phyloP scores from a whole-genome alignment of 768 basidiomycete genomes.

The Trametes maxima region DNA sequence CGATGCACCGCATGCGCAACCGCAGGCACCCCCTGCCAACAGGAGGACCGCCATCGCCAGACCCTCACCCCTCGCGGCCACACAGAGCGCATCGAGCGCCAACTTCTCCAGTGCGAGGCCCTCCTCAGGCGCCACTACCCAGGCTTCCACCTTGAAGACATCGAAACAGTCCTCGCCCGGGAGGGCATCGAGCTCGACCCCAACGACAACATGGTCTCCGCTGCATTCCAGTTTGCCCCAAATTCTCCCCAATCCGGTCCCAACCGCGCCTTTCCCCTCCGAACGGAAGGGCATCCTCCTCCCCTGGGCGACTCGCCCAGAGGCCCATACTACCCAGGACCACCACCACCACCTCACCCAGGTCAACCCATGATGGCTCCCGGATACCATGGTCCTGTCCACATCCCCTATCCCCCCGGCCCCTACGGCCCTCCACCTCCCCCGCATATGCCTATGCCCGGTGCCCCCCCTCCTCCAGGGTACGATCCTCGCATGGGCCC shows the following conservation, averaged over 20 bases:
- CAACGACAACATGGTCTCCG: slow-evolving; percentile 20
- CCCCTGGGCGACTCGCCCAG: slow-evolving; percentile 34
- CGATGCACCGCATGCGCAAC: slow-evolving; percentile 84
- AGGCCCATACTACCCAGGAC: slow-evolving; percentile 33
- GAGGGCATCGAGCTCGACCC: slow-evolving; percentile 62
- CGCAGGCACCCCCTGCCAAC: slow-evolving; percentile 78
- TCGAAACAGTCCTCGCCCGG: slow-evolving; percentile 65
- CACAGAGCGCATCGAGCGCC: slow-evolving; percentile 79
- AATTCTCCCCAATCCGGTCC: slow-evolving; percentile 25
- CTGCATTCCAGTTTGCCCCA: slow-evolving; percentile 34
- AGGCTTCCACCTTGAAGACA: slow-evolving; percentile 62
- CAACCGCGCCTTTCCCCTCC: slow-evolving; percentile 28
- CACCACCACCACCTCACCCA: slow-evolving; percentile 35
- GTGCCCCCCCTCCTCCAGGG: slow-evolving; percentile 38
- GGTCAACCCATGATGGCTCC: slow-evolving; percentile 43
- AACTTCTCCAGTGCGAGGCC: slow-evolving; percentile 76
- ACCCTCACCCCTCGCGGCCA: slow-evolving; percentile 84
- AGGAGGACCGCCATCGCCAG: slow-evolving; percentile 87
- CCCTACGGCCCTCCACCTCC: slow-evolving; percentile 42
- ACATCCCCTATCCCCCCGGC: slow-evolving; percentile 42
- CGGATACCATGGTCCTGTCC: slow-evolving; percentile 52
- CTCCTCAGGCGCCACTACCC: slow-evolving; percentile 76
- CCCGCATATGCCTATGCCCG: slow-evolving; percentile 44
- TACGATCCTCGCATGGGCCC: slow-evolving; percentile 47
- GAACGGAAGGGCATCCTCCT: slow-evolving; percentile 23